Percentiles rank a stretch among this genome's conserved stretches.
Evolutionary conservation across 2,329 filamentous ascomycete species (phyloP).

Genomic region (Talaromyces amestolkiae): DNA sequence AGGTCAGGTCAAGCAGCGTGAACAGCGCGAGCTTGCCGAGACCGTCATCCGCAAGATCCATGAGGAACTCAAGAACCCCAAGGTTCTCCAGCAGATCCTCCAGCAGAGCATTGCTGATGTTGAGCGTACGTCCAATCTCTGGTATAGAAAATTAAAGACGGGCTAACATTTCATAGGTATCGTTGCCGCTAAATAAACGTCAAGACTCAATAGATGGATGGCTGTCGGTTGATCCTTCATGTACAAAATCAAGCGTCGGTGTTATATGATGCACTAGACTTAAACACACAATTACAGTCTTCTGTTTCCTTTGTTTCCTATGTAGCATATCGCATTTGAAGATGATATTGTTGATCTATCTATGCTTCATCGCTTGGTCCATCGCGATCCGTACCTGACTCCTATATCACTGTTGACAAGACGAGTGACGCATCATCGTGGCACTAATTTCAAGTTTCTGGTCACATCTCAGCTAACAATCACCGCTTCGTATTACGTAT

Average conservation of each 20-base stretch:
- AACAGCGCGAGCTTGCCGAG: constrained; percentile 94
- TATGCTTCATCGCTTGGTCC: too few relatives aligned
- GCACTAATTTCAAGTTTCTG: not conserved
- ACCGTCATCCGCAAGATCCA: constrained; percentile 93
- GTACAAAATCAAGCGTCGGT: constrained; percentile 42
- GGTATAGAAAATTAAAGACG: not conserved
- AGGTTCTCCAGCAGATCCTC: constrained; percentile 93
- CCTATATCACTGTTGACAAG: not conserved
- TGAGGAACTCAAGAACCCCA: constrained; percentile 98
- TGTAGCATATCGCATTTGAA: constrained; percentile 20
- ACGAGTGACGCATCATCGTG: not conserved
- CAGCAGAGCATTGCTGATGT: constrained; percentile 94
- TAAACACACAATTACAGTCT: constrained; percentile 31
- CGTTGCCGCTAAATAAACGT: constrained; percentile 37
- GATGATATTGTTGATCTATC: not conserved
- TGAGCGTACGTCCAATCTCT: constrained; percentile 68
- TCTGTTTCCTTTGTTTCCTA: constrained; percentile 19
- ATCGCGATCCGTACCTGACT: too few relatives aligned
- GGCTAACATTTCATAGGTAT: constrained; percentile 30
- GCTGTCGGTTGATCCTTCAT: constrained; percentile 27
- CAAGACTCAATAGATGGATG: constrained; percentile 40
- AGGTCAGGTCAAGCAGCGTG: constrained; percentile 95
- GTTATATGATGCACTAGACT: constrained; percentile 25
- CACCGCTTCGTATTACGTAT: not conserved
- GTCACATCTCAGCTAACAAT: not conserved